Percentiles rank a stretch among this genome's conserved stretches.
Evolutionary conservation across 1,139 yeast genomes (phyloP).

Genomic region (Yamadazyma dendronema): DNA sequence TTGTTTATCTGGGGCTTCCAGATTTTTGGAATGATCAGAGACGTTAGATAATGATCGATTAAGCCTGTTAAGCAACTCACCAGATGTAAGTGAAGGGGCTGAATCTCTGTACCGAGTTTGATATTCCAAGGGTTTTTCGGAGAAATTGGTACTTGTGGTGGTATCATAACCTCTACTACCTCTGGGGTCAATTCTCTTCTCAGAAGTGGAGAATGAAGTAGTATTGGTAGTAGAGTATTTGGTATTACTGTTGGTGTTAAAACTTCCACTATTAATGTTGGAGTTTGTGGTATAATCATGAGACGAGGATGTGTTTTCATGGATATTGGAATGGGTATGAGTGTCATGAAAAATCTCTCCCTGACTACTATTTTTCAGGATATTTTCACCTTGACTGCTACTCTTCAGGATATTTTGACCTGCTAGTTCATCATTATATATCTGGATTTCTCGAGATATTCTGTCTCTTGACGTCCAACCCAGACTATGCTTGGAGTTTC

Average conservation of each 20-base stretch:
- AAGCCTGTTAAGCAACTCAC: slow-evolving; percentile 34
- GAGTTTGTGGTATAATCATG: not conserved
- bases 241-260: not conserved
- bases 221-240: not conserved
- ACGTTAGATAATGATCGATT: slow-evolving; percentile 18
- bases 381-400: not conserved
- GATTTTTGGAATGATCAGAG: slow-evolving; percentile 8
- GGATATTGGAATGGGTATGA: not conserved
- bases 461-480: slow-evolving; percentile 4
- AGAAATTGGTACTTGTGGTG: not conserved
- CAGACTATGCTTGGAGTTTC: not conserved
- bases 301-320: not conserved
- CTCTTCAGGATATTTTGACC: not conserved
- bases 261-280: not conserved
- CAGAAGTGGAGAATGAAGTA: not conserved
- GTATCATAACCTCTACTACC: slow-evolving; percentile 2
- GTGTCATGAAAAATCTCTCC: not conserved
- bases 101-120: slow-evolving; percentile 5
- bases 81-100: slow-evolving; percentile 21
- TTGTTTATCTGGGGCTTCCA: not conserved
- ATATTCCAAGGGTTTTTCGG: slow-evolving; percentile 8
- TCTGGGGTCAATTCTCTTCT: not conserved
- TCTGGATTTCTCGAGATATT: slow-evolving; percentile 2
- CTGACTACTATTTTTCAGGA: not conserved
- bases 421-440: slow-evolving; percentile 8